Evolutionary conservation across 345 rosid species (phyloP).

Genomic region (Populus pruinosa): DNA sequence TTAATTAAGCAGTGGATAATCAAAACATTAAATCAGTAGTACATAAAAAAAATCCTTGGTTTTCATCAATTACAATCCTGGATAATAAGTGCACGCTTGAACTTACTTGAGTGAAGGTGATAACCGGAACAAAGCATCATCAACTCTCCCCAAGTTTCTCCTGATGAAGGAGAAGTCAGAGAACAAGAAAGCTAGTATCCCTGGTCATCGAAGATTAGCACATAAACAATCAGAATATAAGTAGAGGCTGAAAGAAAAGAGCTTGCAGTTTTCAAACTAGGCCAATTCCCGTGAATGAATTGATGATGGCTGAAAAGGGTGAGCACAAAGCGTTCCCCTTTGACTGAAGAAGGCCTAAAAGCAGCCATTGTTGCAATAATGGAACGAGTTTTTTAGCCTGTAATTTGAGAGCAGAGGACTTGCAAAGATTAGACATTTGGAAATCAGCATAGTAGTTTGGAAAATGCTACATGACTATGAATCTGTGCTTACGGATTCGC

Average conservation of each 20-base stretch:
- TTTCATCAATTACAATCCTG: background rate
- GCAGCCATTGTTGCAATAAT: conserved; percentile 15
- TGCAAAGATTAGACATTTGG: background rate
- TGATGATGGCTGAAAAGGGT: conserved; percentile 3
- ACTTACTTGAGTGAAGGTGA: conserved; percentile 12
- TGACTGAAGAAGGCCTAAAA: background rate
- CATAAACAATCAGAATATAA: background rate
- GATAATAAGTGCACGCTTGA: background rate
- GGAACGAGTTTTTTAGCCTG: conserved; percentile 31
- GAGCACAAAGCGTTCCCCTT: conserved; percentile 2
- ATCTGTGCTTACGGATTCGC: conserved; percentile 7
- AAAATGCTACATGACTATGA: background rate
- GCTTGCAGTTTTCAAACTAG: conserved; percentile 14
- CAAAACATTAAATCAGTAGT: background rate
- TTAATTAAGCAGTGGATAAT: background rate
- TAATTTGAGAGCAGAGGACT: background rate
- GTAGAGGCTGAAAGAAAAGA: background rate
- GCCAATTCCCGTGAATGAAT: conserved; percentile 10
- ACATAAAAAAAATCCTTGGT: background rate
- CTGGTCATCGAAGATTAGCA: background rate
- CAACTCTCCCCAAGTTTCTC: conserved; percentile 9
- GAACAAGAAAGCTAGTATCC: background rate
- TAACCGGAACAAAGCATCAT: conserved; percentile 9
- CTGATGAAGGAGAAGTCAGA: conserved; percentile 4
- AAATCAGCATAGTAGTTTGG: background rate